Conservation (phyloP, 1,284 basidiomycete species). For the Golubevia sp. region DNA sequence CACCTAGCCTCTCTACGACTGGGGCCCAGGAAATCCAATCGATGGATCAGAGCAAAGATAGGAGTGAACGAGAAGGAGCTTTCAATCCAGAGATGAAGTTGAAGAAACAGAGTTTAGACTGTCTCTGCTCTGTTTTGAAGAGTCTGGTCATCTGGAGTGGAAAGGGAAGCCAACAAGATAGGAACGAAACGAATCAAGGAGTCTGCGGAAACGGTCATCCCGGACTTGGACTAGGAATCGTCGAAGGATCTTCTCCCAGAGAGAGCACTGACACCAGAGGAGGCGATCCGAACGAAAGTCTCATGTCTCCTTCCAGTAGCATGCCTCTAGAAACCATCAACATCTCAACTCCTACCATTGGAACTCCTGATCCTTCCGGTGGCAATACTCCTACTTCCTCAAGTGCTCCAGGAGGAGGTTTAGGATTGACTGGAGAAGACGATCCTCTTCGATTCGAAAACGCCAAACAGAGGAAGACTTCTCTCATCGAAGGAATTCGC, state of each 20-base stretch:
- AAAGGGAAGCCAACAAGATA: not conserved
- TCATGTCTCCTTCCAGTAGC: not conserved
- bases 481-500: constrained; percentile 89
- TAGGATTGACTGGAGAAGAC: constrained; percentile 65
- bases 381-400: not conserved
- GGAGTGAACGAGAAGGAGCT: not conserved
- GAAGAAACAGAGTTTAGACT: constrained; percentile 56
- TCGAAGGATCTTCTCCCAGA: not conserved
- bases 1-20: constrained; percentile 33
- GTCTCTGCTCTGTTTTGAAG: constrained; percentile 55
- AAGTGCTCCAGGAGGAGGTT: constrained; percentile 1
- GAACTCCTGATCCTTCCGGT: not conserved
- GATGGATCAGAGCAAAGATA: not conserved
- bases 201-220: not conserved
- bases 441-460: constrained; percentile 93
- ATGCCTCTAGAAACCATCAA: not conserved
- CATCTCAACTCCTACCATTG: not conserved
- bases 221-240: not conserved
- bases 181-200: not conserved
- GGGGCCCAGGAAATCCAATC: constrained; percentile 4
- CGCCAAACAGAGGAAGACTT: constrained; percentile 96
- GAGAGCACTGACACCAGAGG: not conserved
- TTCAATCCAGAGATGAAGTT: constrained; percentile 34
- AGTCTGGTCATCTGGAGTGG: constrained; percentile 48
- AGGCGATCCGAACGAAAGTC: not conserved